phyloP scores from a whole-genome alignment of 2,329 filamentous ascomycete genomes.

The Arthrocladium fulminans region DNA sequence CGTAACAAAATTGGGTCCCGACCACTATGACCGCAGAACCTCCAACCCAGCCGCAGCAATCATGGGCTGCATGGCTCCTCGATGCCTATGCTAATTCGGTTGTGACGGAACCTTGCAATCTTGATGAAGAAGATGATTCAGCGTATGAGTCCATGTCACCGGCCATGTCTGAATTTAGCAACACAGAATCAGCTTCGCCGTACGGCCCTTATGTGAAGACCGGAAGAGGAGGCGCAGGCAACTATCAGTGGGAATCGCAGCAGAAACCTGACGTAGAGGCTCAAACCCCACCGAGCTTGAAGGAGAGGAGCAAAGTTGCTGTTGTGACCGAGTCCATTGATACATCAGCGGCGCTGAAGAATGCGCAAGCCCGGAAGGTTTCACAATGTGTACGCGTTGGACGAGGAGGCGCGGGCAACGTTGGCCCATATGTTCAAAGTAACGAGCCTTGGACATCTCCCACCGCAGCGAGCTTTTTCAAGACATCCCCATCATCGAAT shows the following conservation, averaged over 20 bases:
- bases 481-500: conserved; percentile 20
- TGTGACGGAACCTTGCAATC: conserved; percentile 14
- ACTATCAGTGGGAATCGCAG: conserved; percentile 46
- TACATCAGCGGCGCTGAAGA: conserved; percentile 12
- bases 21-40: not conserved
- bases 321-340: conserved; percentile 18
- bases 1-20: not conserved
- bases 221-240: conserved; percentile 57
- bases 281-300: conserved; percentile 24
- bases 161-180: not conserved
- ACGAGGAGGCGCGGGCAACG: conserved; percentile 19
- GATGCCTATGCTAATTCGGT: conserved; percentile 21
- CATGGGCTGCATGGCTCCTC: conserved; percentile 23
- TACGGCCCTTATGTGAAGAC: conserved; percentile 38
- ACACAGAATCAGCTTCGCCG: conserved; percentile 19
- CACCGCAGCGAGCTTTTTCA: conserved; percentile 23
- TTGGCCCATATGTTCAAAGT: conserved; percentile 8
- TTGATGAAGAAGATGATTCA: conserved; percentile 7
- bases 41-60: conserved; percentile 7
- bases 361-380: conserved; percentile 10
- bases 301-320: conserved; percentile 18
- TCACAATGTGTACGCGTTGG: conserved; percentile 16
- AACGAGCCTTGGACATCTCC: conserved; percentile 19
- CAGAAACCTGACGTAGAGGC: conserved; percentile 38
- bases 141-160: conserved; percentile 9